Evolutionary conservation across 768 basidiomycete genomes (phyloP), one percentile per base, ranked within the genome.

Genomic region (Kwoniella europaea): DNA sequence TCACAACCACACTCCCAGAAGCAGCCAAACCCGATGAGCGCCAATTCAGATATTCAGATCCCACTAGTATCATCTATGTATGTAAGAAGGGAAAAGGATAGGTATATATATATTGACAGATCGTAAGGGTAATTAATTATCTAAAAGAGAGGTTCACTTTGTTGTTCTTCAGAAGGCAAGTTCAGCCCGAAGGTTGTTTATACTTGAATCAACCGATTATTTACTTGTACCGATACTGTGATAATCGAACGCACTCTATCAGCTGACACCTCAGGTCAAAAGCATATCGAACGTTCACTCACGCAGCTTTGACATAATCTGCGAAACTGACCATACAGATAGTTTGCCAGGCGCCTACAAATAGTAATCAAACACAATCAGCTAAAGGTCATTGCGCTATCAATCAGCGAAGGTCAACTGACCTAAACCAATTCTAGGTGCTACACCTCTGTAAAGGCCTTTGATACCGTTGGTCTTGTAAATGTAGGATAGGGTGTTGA

Each of bases 281-380:
- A 55, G n/a, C 24, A 24, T 15, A 10, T 9, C 5, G 50, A 46
- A 57, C 56, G 29, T 57, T 22, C 12, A 81, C 82, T 81, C 64
- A 83, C 82, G 74, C 72, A 65, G 86, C 87, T 84, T 94, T 96
- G 74, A 98, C 94, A 81, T 94, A 94, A 85, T 98, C 95, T 20
- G 95, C 94, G 74, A 98, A 91, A 22, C 93, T 94, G 76, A 98
- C 96, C 96, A 99, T 99, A 87, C 97, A 99, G 76, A 98, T 79
- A 57, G 82, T 82, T 43, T 80, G 76, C 78, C 74, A 78, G 56
- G 74, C 73, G 59, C 79, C 78, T 78, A 50, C 42, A 29, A 20
- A 13, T 2, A 35, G 35, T 35, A 1, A n/a, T 24, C 2, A 20
- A 13, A 18, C 41, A 18, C 10, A 10, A 20, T 68, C 59, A 68